These are phyloP conservation scores for Chernovozyma aurita DNA, from an alignment of 1,139 yeast genomes.

Conservation along the genomic window DNA sequence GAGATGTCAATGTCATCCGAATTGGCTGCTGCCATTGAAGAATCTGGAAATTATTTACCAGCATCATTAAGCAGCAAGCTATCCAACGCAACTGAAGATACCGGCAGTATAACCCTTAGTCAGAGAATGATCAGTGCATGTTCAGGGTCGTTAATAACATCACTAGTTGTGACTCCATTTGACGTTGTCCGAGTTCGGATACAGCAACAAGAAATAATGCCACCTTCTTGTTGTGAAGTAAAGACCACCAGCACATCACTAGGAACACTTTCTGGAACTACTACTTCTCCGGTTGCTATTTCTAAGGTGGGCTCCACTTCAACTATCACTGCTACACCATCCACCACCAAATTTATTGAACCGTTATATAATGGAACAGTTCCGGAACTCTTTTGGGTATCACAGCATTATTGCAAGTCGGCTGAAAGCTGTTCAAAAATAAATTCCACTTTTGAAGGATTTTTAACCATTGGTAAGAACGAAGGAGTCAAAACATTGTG, in stretches of 20 bases:
- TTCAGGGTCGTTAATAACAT: constrained; percentile 84
- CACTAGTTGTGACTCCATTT: constrained; percentile 84
- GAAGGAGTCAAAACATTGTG: constrained; percentile 82
- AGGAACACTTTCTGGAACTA: neutral
- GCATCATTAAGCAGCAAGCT: no score
- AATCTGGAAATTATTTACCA: no score
- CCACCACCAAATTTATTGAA: no score
- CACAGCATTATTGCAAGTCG: constrained; percentile 32
- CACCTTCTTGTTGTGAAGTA: constrained; percentile 31
- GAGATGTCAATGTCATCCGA: constrained; percentile 25
- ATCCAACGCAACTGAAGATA: constrained; percentile 2
- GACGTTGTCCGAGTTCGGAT: constrained; percentile 89
- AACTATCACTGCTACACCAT: neutral
- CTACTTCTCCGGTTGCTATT: neutral
- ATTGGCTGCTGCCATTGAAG: constrained; percentile 36
- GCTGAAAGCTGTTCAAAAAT: constrained; percentile 31
- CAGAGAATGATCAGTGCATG: constrained; percentile 90
- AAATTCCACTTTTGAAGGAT: constrained; percentile 69
- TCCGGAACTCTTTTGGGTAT: constrained; percentile 39
- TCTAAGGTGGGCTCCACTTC: neutral
- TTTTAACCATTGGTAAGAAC: constrained; percentile 54
- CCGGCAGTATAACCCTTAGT: constrained; percentile 36
- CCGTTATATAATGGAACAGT: no score
- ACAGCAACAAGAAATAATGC: constrained; percentile 77
- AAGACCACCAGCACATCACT: neutral